phyloP scores from a whole-genome alignment of 2,329 filamentous ascomycete species.

The Bipolaris oryzae region DNA sequence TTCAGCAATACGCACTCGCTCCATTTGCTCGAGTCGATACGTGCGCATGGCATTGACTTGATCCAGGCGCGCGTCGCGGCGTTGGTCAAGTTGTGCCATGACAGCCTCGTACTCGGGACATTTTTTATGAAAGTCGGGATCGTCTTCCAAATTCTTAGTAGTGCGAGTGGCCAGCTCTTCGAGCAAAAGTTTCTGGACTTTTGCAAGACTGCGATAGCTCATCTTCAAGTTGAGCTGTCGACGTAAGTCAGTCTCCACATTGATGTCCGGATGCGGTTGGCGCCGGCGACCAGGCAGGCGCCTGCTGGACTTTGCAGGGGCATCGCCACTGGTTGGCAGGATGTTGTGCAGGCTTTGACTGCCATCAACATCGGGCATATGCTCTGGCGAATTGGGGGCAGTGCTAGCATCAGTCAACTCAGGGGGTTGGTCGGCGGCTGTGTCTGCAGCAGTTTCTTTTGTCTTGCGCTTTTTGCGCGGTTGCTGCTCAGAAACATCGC shows the following conservation, averaged over 20 bases:
- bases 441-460: conserved; percentile 34
- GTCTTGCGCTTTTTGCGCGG: conserved; percentile 47
- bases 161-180: conserved; percentile 68
- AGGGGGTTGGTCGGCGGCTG: conserved; percentile 39
- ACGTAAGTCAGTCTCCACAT: conserved; percentile 55
- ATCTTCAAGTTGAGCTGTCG: conserved; percentile 71
- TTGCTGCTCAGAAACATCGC: conserved; percentile 44
- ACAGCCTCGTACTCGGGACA: conserved; percentile 61
- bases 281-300: conserved; percentile 53
- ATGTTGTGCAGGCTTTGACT: conserved; percentile 43
- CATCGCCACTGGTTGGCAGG: conserved; percentile 45
- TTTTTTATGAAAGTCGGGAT: conserved; percentile 60
- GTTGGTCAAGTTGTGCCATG: conserved; percentile 58
- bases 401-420: conserved; percentile 47
- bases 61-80: conserved; percentile 50
- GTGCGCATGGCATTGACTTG: conserved; percentile 47
- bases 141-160: conserved; percentile 62
- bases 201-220: conserved; percentile 66
- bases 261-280: conserved; percentile 54
- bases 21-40: conserved; percentile 47
- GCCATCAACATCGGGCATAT: conserved; percentile 41
- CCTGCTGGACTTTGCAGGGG: conserved; percentile 44
- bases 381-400: conserved; percentile 45
- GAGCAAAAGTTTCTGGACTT: conserved; percentile 67
- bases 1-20: conserved; percentile 44